Conservation (phyloP, 2,329 filamentous ascomycete genomes). For the Fusarium cicatricum region DNA sequence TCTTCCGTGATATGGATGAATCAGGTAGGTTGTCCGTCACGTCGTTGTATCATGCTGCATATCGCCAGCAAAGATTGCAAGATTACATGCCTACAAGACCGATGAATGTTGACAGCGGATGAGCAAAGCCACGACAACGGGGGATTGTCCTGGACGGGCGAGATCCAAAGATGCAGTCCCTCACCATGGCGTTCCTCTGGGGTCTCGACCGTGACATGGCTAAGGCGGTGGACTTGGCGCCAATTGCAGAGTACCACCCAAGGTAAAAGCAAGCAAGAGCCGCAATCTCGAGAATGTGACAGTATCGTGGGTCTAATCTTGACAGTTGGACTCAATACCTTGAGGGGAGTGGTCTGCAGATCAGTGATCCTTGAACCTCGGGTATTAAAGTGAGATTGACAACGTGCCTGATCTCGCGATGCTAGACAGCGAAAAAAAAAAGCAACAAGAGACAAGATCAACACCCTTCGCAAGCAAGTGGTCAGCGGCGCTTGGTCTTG, state of each 20-base stretch:
- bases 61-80: neutral
- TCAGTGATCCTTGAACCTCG: neutral
- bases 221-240: slow-evolving; percentile 1
- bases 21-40: slow-evolving; percentile 16
- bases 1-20: slow-evolving; percentile 8
- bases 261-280: no score
- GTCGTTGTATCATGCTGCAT: slow-evolving; percentile 7
- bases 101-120: no score
- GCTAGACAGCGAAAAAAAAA: neutral
- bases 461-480: neutral
- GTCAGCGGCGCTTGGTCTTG: slow-evolving; percentile 4
- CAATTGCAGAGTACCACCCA: no score
- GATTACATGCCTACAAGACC: slow-evolving; percentile 2
- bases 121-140: no score
- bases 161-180: neutral
- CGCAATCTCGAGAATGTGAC: neutral
- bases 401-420: slow-evolving; percentile 1
- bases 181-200: neutral
- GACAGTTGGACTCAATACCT: neutral
- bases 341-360: neutral
- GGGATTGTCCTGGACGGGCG: slow-evolving; percentile 7
- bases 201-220: slow-evolving; percentile 4
- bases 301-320: neutral
- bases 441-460: neutral
- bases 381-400: neutral